These are phyloP conservation scores for Filobasidium floriforme DNA, from an alignment of 768 basidiomycete genomes.

Conservation along the genomic window DNA sequence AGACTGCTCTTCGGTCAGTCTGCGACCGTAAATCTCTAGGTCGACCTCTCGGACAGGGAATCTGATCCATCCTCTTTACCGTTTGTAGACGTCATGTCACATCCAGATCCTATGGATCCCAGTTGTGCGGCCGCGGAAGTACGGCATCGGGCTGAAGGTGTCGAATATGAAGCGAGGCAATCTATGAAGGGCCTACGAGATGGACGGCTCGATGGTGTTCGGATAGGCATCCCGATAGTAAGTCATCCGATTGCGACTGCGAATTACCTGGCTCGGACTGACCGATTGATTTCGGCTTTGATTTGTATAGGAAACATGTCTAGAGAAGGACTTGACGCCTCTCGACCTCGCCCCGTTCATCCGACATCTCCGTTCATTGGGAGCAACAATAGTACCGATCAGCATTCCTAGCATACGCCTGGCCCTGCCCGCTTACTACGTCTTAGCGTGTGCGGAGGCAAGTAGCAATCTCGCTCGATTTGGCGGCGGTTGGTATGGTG, in stretches of 20 bases:
- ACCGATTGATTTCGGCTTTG: background rate
- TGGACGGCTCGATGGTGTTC: constrained; percentile 50
- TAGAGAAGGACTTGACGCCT: constrained; percentile 2
- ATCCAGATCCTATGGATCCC: constrained; percentile 64
- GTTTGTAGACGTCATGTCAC: constrained; percentile 48
- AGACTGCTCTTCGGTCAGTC: constrained; percentile 61
- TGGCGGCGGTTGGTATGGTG: constrained; percentile 77
- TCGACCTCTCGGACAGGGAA: background rate
- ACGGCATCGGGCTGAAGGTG: constrained; percentile 40
- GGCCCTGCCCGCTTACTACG: constrained; percentile 88
- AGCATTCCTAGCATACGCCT: constrained; percentile 63
- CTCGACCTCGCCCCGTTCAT: constrained; percentile 44
- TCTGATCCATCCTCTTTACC: background rate
- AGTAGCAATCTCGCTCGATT: constrained; percentile 84
- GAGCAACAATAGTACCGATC: constrained; percentile 64
- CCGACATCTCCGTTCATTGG: constrained; percentile 48
- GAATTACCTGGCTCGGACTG: background rate
- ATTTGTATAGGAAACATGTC: constrained; percentile 15
- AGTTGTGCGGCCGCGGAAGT: constrained; percentile 55
- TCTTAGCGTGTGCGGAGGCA: constrained; percentile 89
- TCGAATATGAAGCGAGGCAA: constrained; percentile 29
- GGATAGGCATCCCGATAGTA: constrained; percentile 71
- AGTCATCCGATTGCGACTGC: constrained; percentile 10
- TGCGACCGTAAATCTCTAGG: background rate
- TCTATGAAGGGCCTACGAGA: constrained; percentile 6